A percentile compares a stretch with the other conserved stretches of the same genome.
These are phyloP conservation scores for Darksidea phi DNA, from an alignment of 495 filamentous ascomycete genomes.

Conservation along the genomic window DNA sequence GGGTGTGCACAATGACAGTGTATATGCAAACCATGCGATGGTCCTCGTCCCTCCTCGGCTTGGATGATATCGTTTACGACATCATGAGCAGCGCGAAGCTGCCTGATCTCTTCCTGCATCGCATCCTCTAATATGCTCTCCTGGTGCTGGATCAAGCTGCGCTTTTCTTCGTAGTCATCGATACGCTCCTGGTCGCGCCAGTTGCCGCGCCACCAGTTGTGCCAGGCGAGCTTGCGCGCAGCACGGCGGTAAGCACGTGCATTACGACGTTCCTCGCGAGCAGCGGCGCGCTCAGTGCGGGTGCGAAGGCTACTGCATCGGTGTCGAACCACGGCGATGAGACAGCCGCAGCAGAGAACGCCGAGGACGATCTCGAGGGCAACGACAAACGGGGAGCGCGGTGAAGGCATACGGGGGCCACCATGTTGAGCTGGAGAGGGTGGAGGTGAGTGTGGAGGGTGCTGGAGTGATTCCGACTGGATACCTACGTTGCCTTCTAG, in stretches of 20 bases:
- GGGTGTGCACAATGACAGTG: constrained; percentile 13
- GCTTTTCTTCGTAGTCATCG: constrained; percentile 48
- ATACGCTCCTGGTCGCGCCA: constrained; percentile 28
- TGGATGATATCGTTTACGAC: constrained; percentile 39
- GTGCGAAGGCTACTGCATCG: constrained; percentile 37
- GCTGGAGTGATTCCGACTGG: neutral
- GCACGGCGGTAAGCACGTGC: constrained; percentile 39
- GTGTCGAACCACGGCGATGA: constrained; percentile 35
- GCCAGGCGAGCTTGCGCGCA: constrained; percentile 38
- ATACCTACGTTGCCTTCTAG: constrained; percentile 5
- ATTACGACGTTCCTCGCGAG: constrained; percentile 42
- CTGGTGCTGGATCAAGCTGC: constrained; percentile 41
- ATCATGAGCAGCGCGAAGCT: constrained; percentile 39
- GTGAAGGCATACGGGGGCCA: constrained; percentile 8
- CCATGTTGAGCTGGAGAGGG: constrained; percentile 14
- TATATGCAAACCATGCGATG: neutral
- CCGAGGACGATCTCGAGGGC: constrained; percentile 18
- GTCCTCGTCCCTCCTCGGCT: constrained; percentile 35
- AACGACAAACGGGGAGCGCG: constrained; percentile 15
- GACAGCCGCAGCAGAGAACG: constrained; percentile 32
- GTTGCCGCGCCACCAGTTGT: constrained; percentile 36
- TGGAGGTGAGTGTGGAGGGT: constrained; percentile 4
- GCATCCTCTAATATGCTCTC: constrained; percentile 44
- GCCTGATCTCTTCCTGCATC: constrained; percentile 47
- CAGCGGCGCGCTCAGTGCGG: constrained; percentile 40